phyloP scores from a whole-genome alignment of 2,329 filamentous ascomycete species.

The Hymenoscyphus fructigenus region DNA sequence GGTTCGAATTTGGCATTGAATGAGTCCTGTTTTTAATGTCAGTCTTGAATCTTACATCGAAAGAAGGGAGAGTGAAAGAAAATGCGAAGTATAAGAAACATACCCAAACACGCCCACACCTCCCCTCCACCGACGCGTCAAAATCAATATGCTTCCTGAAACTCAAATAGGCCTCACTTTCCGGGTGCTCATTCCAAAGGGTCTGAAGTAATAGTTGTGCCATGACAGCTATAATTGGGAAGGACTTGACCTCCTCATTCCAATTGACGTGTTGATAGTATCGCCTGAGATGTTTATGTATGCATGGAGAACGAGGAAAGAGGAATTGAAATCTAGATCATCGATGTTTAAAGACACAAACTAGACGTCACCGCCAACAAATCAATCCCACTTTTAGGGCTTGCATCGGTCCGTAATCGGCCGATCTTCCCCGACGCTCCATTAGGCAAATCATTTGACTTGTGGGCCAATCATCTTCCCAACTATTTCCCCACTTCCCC shows the following conservation, averaged over 20 bases:
- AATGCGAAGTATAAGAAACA: background rate
- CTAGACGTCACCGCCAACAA: slow-evolving; percentile 4
- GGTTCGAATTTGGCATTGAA: slow-evolving; percentile 31
- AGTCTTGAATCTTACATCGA: background rate
- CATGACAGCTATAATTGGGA: background rate
- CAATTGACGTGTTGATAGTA: background rate
- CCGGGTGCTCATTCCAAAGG: background rate
- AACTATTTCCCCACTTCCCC: background rate
- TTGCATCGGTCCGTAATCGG: background rate
- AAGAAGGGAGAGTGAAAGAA: background rate
- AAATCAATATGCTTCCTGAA: background rate
- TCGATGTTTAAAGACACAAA: background rate
- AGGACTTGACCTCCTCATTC: background rate
- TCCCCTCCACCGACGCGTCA: background rate
- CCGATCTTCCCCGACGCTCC: too few species aligned
- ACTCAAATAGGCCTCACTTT: background rate
- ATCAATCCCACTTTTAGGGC: slow-evolving; percentile 4
- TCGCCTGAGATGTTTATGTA: background rate
- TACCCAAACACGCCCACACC: slow-evolving; percentile 5
- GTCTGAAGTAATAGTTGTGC: slow-evolving; percentile 2
- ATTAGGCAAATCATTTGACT: too few species aligned
- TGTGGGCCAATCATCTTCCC: too few species aligned
- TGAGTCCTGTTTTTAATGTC: slow-evolving; percentile 28
- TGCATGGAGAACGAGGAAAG: background rate
- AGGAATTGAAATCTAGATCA: background rate